Evolutionary conservation across 2,329 filamentous ascomycete genomes (phyloP).

Genomic region (Colletotrichum paranaense): DNA sequence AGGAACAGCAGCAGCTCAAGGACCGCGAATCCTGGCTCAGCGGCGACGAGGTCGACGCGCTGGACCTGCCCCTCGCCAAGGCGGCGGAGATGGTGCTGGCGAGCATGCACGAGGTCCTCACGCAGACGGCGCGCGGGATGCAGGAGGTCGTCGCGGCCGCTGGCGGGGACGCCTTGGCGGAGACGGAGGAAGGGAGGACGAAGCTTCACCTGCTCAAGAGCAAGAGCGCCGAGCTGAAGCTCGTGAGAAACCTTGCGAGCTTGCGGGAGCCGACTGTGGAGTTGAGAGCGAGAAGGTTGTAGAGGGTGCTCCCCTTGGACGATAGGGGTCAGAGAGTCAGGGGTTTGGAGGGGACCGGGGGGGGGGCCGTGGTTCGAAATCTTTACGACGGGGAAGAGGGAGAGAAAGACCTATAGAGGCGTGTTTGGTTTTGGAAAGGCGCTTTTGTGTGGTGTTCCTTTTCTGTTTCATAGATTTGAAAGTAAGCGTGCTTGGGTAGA

Average conservation of each 20-base stretch:
- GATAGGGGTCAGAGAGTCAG: no score
- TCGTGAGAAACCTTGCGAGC: conserved; percentile 80
- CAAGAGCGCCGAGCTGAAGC: conserved; percentile 87
- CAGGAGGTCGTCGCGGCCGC: conserved; percentile 59
- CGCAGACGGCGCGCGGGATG: conserved; percentile 75
- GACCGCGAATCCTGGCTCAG: conserved; percentile 78
- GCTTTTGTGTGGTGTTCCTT: no score
- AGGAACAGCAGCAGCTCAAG: conserved; percentile 52
- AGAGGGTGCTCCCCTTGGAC: conserved; percentile 26
- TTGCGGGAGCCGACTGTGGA: conserved; percentile 74
- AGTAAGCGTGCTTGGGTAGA: background rate
- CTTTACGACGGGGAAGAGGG: no score
- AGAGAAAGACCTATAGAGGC: no score
- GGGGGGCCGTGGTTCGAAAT: no score
- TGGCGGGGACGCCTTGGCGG: conserved; percentile 48
- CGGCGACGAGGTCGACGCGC: conserved; percentile 74
- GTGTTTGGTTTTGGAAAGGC: no score
- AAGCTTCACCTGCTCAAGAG: conserved; percentile 76
- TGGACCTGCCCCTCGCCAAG: conserved; percentile 82
- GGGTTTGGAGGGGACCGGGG: no score
- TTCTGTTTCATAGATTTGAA: background rate
- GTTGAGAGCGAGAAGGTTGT: conserved; percentile 69
- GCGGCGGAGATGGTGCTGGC: conserved; percentile 89
- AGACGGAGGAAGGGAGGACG: conserved; percentile 61
- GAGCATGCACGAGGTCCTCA: conserved; percentile 90